Base-by-base conservation (phyloP, 2,329 filamentous ascomycete genomes). In the Arthrobotrys pseudoclavata region DNA sequence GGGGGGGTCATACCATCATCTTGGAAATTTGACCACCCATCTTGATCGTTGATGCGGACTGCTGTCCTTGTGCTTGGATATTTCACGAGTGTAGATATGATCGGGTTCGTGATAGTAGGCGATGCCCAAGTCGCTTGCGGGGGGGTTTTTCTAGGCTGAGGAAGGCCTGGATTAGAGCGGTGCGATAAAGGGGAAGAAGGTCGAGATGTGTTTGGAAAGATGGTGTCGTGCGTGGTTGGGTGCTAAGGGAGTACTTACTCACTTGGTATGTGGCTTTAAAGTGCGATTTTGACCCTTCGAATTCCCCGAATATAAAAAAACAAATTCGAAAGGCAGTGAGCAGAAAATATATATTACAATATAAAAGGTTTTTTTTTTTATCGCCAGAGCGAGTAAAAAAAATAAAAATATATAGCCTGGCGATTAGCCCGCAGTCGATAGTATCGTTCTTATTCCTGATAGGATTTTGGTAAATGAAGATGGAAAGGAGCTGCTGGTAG, bases 21-120 rank as follows among this genome's bases (percentile, higher is more conserved):
- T 76, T 76, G 18, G 71, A 76, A 45, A 76, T 69, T 55, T 76
- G 71, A 42, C 71, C 71, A 20, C 71, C 71, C 71, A 76, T 76
- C 20, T 63, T 76, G 71, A 69, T 15, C 1, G 50, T 24, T 31
- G 40, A 40, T 53, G n/a, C 13, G 47, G 37, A 57, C 18, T 7
- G 34, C 6, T 42, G 31, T 26, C 55, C 55, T 42, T 60, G 10
- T 42, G 15, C 13, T n/a, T 60, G 10, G 18, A 10, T 42, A 42
- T 60, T 42, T 60, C 37, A 12, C 37, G 20, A 9, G 5, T 22
- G 10, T 37, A 34, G 42, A 60, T 20, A 42, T 15, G 55, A 60
- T 60, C 55, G 22, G 34, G 1, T 24, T 42, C n/a, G 34, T 42
- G 12, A 40, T 15, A 26, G 37, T 20, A 31, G 22, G 40, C 60